Evolutionary conservation across 148 eudicot genomes (phyloP).

Genomic region (Euryodendron excelsum): DNA sequence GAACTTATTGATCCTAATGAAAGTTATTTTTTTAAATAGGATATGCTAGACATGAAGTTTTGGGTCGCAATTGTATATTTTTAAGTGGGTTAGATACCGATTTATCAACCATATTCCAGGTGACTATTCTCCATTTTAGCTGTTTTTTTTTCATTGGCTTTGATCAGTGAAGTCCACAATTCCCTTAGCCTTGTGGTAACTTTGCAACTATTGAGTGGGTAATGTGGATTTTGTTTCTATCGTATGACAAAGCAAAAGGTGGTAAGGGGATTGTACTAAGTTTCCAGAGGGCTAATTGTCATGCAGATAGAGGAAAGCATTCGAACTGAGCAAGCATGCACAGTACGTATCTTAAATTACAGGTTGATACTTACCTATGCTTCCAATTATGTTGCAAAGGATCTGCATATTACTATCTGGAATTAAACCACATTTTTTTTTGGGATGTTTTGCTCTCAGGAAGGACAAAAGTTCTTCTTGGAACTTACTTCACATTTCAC

Average conservation of each 20-base stretch:
- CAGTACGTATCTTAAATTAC: slow-evolving; percentile 66
- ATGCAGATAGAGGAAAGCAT: slow-evolving; percentile 65
- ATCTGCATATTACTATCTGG: not conserved
- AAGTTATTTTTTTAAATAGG: slow-evolving; percentile 38
- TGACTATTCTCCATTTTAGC: slow-evolving; percentile 22
- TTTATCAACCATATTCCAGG: slow-evolving; percentile 52
- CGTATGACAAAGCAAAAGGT: not conserved
- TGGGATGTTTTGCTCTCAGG: slow-evolving; percentile 41
- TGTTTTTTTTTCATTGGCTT: not conserved
- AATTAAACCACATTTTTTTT: not conserved
- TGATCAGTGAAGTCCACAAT: not conserved
- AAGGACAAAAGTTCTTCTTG: slow-evolving; percentile 74
- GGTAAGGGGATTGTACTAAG: not conserved
- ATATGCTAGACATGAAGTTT: slow-evolving; percentile 71
- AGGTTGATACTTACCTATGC: slow-evolving; percentile 41
- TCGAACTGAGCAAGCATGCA: slow-evolving; percentile 50
- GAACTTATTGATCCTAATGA: not conserved
- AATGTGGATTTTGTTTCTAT: slow-evolving; percentile 6
- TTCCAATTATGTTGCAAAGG: not conserved
- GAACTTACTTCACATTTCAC: slow-evolving; percentile 82
- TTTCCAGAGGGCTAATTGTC: not conserved
- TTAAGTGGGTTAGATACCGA: slow-evolving; percentile 63
- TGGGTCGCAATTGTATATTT: slow-evolving; percentile 69
- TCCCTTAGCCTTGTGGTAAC: not conserved
- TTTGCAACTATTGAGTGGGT: not conserved